A percentile compares a stretch with the other conserved stretches of the same genome.
Evolutionary conservation across 2,329 filamentous ascomycete species (phyloP).

Genomic region (Fusarium mexicanum): DNA sequence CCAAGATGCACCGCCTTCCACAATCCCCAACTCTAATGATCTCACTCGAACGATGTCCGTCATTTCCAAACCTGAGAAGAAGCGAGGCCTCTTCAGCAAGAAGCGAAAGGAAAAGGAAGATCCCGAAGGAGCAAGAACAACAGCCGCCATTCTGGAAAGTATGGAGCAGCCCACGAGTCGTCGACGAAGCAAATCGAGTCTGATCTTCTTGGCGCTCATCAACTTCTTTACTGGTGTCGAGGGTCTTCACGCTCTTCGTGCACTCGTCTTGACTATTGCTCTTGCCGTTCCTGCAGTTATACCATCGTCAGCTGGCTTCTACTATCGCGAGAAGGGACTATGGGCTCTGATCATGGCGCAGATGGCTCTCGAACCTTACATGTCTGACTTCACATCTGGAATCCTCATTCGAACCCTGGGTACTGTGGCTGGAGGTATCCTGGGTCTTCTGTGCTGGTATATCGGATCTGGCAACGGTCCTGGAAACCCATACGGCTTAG

Average conservation of each 20-base stretch:
- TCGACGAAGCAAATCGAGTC: slow-evolving; percentile 7
- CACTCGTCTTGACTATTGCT: background rate
- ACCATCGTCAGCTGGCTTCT: slow-evolving; percentile 23
- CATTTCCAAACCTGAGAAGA: slow-evolving; percentile 10
- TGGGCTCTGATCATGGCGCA: slow-evolving; percentile 39
- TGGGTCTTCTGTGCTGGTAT: slow-evolving; percentile 17
- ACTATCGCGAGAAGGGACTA: slow-evolving; percentile 32
- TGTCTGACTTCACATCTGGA: slow-evolving; percentile 29
- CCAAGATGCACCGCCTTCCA: slow-evolving; percentile 15
- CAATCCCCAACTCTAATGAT: background rate
- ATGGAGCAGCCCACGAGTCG: slow-evolving; percentile 14
- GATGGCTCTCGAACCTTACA: slow-evolving; percentile 31
- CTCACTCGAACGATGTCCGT: slow-evolving; percentile 5
- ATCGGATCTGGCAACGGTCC: slow-evolving; percentile 4
- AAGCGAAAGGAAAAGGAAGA: background rate
- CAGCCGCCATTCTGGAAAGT: background rate
- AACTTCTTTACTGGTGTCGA: slow-evolving; percentile 13
- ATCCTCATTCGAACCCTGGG: slow-evolving; percentile 20
- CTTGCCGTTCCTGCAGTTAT: slow-evolving; percentile 11
- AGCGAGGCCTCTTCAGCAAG: background rate
- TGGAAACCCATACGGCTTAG: slow-evolving; percentile 25
- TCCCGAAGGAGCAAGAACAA: background rate
- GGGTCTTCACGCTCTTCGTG: slow-evolving; percentile 6
- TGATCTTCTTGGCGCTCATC: background rate
- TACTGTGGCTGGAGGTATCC: slow-evolving; percentile 8